Conservation (phyloP, 2,329 filamentous ascomycete species). For the Magnaporthiopsis incrustans region DNA sequence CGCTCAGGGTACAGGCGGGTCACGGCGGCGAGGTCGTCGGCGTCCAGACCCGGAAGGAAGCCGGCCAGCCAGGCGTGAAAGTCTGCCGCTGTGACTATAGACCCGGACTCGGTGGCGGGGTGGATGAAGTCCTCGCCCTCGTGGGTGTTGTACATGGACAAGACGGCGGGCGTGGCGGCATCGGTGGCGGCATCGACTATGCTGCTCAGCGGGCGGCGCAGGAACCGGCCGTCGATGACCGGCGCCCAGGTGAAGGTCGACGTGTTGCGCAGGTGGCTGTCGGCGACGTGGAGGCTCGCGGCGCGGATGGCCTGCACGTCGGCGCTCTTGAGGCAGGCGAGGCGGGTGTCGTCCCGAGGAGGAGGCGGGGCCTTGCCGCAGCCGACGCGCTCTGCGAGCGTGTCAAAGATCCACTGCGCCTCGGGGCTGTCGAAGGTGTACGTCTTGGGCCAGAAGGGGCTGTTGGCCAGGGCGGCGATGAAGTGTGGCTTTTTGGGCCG, state of each 20-base stretch:
- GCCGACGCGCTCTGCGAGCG: slow-evolving; percentile 36
- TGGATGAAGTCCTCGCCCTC: slow-evolving; percentile 57
- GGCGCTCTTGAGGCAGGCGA: slow-evolving; percentile 45
- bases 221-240: slow-evolving; percentile 48
- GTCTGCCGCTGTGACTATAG: slow-evolving; percentile 39
- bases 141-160: slow-evolving; percentile 53
- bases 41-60: slow-evolving; percentile 41
- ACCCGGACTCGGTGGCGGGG: slow-evolving; percentile 33
- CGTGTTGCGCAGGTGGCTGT: slow-evolving; percentile 43
- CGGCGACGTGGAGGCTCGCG: slow-evolving; percentile 40
- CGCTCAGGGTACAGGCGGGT: slow-evolving; percentile 37
- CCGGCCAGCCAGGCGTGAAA: slow-evolving; percentile 46
- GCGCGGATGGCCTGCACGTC: slow-evolving; percentile 45
- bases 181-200: slow-evolving; percentile 31
- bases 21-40: slow-evolving; percentile 28
- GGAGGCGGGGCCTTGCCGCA: slow-evolving; percentile 26
- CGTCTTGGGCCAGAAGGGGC: slow-evolving; percentile 53
- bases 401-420: slow-evolving; percentile 42
- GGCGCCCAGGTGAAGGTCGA: slow-evolving; percentile 52
- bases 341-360: slow-evolving; percentile 7
- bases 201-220: slow-evolving; percentile 34
- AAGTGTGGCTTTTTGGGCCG: slow-evolving; percentile 13
- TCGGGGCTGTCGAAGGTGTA: slow-evolving; percentile 42
- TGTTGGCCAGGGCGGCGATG: slow-evolving; percentile 26
- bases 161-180: slow-evolving; percentile 19